Evolutionary conservation across 441 rosid genomes (phyloP).

Genomic region (Gossypium davidsonii): DNA sequence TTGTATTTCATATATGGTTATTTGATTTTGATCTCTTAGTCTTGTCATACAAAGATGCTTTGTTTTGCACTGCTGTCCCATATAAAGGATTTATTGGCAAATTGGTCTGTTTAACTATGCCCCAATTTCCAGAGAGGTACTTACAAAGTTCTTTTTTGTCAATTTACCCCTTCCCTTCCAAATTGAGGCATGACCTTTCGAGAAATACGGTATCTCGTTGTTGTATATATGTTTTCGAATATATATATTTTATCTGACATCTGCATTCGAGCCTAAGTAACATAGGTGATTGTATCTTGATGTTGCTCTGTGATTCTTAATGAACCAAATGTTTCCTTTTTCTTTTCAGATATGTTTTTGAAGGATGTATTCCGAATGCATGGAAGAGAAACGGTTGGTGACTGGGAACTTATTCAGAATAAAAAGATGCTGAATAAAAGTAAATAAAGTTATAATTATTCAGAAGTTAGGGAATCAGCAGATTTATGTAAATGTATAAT

Average conservation of each 20-base stretch:
- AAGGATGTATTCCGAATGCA: not conserved
- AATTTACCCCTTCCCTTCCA: too few relatives aligned
- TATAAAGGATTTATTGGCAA: too few relatives aligned
- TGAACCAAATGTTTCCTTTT: not conserved
- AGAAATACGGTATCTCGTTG: too few relatives aligned
- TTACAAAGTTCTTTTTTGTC: too few relatives aligned
- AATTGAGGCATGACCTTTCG: too few relatives aligned
- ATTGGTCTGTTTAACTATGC: too few relatives aligned
- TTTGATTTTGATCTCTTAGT: not conserved
- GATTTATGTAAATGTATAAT: slow-evolving; percentile 19
- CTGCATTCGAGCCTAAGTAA: too few relatives aligned
- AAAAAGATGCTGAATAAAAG: not conserved
- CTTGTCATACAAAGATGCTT: not conserved
- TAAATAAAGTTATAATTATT: not conserved
- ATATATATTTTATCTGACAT: too few relatives aligned
- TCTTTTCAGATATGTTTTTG: not conserved
- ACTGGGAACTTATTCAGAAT: slow-evolving; percentile 5
- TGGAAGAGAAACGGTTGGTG: not conserved
- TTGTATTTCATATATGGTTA: not conserved
- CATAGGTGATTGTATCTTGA: not conserved
- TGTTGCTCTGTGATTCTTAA: not conserved
- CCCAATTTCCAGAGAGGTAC: too few relatives aligned
- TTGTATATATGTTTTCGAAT: too few relatives aligned
- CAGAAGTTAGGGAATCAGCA: not conserved
- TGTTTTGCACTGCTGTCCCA: not conserved